Evolutionary conservation across 208 protist genomes (phyloP), one percentile per base, ranked within the genome.

Genomic region (Crithidia thermophila): DNA sequence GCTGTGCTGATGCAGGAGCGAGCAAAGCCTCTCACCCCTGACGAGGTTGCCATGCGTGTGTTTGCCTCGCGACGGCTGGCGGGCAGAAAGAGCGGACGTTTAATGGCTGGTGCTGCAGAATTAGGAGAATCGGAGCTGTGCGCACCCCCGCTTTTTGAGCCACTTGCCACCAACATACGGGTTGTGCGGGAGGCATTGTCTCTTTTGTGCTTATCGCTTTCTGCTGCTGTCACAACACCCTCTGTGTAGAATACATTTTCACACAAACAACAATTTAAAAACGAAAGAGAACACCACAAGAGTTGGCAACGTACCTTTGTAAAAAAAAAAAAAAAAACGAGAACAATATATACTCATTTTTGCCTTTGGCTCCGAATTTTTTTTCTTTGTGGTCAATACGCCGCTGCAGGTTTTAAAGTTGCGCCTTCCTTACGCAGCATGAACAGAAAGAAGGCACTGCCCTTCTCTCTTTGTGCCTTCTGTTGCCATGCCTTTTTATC

Each of bases 131-230:
- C n/a, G n/a, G n/a, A n/a, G 39, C 39, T 18, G 13, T 18, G 16
- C 39, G 16, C 39, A n/a, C 61, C 39, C 25, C 60, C 51, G 9
- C 46, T 75, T 45, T 18, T 67, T 2, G 68, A 75, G 60, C 68
- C 68, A 10, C 52, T 75, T 1, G 27, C 27, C 60, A 63, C 68
- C 8, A 75, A 75, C 52, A 27, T 45, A 40, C 60, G 53, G 14
- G 52, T 52, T 20, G 52, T 75, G 8, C 59, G 68, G 4, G 68
- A 75, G 49, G 50, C 68, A 9, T 33, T 75, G 8, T 28, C 31
- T 9, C 68, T 75, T 14, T 30, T 75, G n/a, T 13, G 59, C 9
- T 27, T 31, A 6, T 65, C 68, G 11, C 60, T 75, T 34, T 67
- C 52, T 40, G 58, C 67, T 56, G 34, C 40, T 28, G 42, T 50